Percentiles rank a stretch among this genome's conserved stretches.
phyloP scores from a whole-genome alignment of 345 rosid species.

The Excoecaria agallocha region DNA sequence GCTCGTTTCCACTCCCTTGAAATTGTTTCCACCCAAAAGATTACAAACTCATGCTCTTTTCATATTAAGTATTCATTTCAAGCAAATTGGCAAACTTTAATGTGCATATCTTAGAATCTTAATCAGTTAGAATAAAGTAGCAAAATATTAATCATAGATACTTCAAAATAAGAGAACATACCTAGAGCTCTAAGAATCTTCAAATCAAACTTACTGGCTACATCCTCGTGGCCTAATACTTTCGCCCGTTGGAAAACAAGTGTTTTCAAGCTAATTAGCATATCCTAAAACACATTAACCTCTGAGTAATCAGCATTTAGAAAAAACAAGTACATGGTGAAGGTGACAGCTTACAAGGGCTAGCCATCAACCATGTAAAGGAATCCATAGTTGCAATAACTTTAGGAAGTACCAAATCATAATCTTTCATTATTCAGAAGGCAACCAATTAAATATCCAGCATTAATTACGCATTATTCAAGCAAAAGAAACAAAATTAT shows the following conservation, averaged over 20 bases:
- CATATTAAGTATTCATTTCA: no score
- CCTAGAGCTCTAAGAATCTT: conserved; percentile 71
- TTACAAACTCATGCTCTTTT: neutral
- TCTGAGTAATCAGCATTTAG: neutral
- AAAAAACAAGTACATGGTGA: neutral
- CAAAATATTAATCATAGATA: neutral
- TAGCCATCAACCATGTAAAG: neutral
- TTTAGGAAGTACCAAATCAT: neutral
- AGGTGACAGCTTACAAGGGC: neutral
- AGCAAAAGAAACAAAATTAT: neutral
- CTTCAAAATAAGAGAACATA: conserved; percentile 14
- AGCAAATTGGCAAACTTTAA: neutral
- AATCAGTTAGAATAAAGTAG: neutral
- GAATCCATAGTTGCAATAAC: neutral
- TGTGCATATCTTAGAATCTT: neutral
- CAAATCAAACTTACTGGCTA: conserved; percentile 57
- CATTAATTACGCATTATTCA: neutral
- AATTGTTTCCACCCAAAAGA: neutral
- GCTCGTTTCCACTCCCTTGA: neutral
- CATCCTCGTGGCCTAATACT: conserved; percentile 44
- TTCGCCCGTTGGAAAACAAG: conserved; percentile 53
- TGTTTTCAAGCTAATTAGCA: conserved; percentile 61
- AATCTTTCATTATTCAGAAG: no score
- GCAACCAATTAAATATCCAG: neutral
- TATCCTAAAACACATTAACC: conserved; percentile 43